Evolutionary conservation across 202 grass and related monocot species (phyloP), one percentile per base, ranked within the genome.

Genomic region (Setaria italica): DNA sequence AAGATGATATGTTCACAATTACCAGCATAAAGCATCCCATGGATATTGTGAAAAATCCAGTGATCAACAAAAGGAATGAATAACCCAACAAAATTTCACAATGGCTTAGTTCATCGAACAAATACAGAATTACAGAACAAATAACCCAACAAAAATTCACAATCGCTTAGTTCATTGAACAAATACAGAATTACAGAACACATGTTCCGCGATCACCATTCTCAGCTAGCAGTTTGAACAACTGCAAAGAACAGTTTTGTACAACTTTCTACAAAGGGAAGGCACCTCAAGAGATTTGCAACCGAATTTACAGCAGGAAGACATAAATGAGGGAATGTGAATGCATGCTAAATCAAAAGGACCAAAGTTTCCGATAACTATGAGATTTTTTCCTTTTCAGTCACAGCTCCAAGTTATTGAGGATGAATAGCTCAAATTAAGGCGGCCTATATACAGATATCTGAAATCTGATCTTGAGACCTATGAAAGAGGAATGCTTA

Each of bases 391-490:
- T 19, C 19, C 16, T 15, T 62, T 54, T 62, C 45, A 35, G 79
- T 66, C 43, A 73, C 39, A 33, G 35, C 30, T 66, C 67, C 9
- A 64, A 69, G 20, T 70, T 70, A 88, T 72, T 81, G 12, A 57
- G 56, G 48, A 81, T 35, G 37, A 9, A 41, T 29, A 30, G 20
- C 45, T 69, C 6, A 70, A 71, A 84, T 48, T 55, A 76, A 37
- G 55, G 37, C 65, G 54, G 11, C 25, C 14, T 77, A 72, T 59
- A 13, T 76, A 91, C 89, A 81, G 16, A 66, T 66, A 10, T 87
- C n/a, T 33, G 29, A 8, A 45, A 39, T 25, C 37, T 77, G 85
- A 85, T 77, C 13, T 76, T 54, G 29, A 12, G 41, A 80, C 57
- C 74, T 37, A 19, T 2, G 42, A 59, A 35, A 53, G 16, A 39